These are phyloP conservation scores for Onygenales sp. DNA, from an alignment of 2,329 filamentous ascomycete species.

Conservation along the genomic window DNA sequence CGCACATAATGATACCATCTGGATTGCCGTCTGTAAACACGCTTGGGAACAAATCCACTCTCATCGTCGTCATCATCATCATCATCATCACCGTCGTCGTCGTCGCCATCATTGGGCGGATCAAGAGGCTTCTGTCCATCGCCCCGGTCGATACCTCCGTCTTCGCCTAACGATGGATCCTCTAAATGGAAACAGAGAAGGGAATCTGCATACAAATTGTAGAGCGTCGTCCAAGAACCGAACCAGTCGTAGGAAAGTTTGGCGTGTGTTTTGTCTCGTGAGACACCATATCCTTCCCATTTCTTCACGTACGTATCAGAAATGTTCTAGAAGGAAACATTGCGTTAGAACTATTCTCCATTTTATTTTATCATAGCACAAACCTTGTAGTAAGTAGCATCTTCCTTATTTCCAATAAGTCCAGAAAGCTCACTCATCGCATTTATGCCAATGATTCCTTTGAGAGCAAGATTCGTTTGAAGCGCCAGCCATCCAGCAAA, in stretches of 20 bases:
- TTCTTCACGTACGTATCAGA: conserved; percentile 58
- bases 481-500: conserved; percentile 70
- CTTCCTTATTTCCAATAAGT: conserved; percentile 47
- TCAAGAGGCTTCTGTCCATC: conserved; percentile 17
- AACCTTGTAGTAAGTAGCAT: conserved; percentile 50
- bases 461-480: conserved; percentile 73
- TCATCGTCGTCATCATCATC: conserved; percentile 13
- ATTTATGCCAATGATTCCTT: conserved; percentile 73
- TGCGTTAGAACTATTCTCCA: neutral
- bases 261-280: conserved; percentile 58
- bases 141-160: conserved; percentile 6
- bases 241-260: conserved; percentile 74
- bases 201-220: conserved; percentile 74
- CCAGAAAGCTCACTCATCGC: conserved; percentile 65
- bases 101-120: conserved; percentile 9
- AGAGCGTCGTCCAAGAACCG: conserved; percentile 74
- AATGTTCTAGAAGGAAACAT: conserved; percentile 36
- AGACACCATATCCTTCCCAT: conserved; percentile 64
- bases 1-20: conserved; percentile 71
- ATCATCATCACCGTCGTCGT: conserved; percentile 11
- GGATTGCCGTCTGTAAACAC: conserved; percentile 69
- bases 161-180: conserved; percentile 4
- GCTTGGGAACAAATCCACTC: conserved; percentile 58
- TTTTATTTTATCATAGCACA: neutral
- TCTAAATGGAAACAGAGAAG: conserved; percentile 69